These are phyloP conservation scores for Salvia miltiorrhiza DNA, from an alignment of 257 asterid species.

Conservation along the genomic window DNA sequence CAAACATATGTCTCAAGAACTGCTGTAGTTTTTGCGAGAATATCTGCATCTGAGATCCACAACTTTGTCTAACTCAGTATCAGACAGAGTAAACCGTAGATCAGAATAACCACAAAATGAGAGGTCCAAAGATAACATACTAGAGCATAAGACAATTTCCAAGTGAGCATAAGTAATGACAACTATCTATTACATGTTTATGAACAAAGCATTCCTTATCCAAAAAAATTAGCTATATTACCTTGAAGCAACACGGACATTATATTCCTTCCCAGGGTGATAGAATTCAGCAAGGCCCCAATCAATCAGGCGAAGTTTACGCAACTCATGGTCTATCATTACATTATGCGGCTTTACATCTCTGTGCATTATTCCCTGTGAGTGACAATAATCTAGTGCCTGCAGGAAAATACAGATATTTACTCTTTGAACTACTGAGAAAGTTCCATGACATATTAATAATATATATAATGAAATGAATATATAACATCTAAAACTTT, in stretches of 20 bases:
- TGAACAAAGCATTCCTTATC: conserved; percentile 7
- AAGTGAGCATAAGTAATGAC: background rate
- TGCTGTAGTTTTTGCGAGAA: background rate
- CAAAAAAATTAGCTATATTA: conserved; percentile 21
- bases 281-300: conserved; percentile 61
- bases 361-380: conserved; percentile 50
- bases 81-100: background rate
- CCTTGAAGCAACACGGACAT: conserved; percentile 89
- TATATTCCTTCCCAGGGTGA: conserved; percentile 80
- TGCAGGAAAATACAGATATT: conserved; percentile 24
- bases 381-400: conserved; percentile 82
- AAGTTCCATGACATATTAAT: background rate
- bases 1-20: background rate
- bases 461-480: no score
- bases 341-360: conserved; percentile 89
- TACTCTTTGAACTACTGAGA: background rate
- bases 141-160: background rate
- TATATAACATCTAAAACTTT: no score
- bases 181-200: background rate
- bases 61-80: background rate
- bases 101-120: background rate
- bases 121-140: background rate
- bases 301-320: conserved; percentile 78
- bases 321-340: conserved; percentile 78
- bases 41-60: no score